Evolutionary conservation across 305 asterid species (phyloP).

Genomic region (Caryopteris hybrid): DNA sequence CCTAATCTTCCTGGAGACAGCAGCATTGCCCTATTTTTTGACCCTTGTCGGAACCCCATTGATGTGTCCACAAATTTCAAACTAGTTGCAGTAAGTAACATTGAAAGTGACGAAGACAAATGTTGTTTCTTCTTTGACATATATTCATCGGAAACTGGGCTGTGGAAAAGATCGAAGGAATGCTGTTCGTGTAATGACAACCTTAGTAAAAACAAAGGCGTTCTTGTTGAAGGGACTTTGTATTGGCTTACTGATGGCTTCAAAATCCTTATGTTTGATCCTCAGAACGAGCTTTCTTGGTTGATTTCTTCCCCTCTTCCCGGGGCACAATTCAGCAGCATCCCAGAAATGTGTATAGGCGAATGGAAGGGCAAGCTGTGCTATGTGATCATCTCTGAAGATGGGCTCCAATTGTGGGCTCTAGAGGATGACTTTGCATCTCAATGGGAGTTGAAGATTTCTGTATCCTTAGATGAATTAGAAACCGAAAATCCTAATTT

Average conservation of each 20-base stretch:
- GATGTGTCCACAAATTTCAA: conserved; percentile 35
- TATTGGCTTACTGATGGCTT: conserved; percentile 62
- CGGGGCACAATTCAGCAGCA: conserved; percentile 1
- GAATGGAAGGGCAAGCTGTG: conserved; percentile 41
- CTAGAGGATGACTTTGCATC: conserved; percentile 42
- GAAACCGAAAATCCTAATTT: conserved; percentile 30
- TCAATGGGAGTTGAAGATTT: conserved; percentile 37
- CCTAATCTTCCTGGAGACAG: conserved; percentile 27
- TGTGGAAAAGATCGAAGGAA: conserved; percentile 46
- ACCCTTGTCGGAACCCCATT: conserved; percentile 27
- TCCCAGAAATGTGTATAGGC: conserved; percentile 58
- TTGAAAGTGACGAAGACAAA: conserved; percentile 5
- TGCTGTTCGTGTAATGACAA: conserved; percentile 25
- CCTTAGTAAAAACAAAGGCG: conserved; percentile 39
- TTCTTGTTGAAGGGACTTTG: conserved; percentile 32
- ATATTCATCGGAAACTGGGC: conserved; percentile 40
- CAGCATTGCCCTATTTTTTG: conserved; percentile 46
- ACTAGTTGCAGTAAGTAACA: conserved; percentile 33
- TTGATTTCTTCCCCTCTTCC: conserved; percentile 48
- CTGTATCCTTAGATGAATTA: conserved; percentile 31
- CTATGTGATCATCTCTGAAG: conserved; percentile 38
- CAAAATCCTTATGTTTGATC: conserved; percentile 55
- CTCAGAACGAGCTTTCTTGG: conserved; percentile 38
- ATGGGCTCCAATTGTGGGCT: conserved; percentile 61
- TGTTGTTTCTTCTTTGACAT: conserved; percentile 32